Conservation (phyloP, 75 land plant genomes). For the Pinus taeda region DNA sequence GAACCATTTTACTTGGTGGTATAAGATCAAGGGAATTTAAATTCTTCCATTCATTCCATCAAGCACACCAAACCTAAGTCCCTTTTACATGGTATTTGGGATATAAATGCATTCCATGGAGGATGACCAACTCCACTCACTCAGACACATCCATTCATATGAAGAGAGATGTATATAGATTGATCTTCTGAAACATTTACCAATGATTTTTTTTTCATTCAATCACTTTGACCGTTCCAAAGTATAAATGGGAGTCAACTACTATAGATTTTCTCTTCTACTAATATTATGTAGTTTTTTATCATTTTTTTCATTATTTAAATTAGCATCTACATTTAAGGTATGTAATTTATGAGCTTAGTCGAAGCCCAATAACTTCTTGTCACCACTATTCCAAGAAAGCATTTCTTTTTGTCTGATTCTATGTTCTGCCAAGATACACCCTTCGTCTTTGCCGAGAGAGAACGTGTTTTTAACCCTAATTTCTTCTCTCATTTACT, state of each 20-base stretch:
- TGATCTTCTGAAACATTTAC: conserved; percentile 77
- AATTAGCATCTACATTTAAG: background rate
- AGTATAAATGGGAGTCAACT: conserved; percentile 58
- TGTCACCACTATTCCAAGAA: too few relatives aligned
- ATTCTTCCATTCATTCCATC: conserved; percentile 98
- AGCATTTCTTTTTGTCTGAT: too few relatives aligned
- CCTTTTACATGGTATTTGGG: conserved; percentile 80
- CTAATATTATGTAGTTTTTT: conserved; percentile 19
- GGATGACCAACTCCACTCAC: conserved; percentile 94
- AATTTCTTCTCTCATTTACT: too few relatives aligned
- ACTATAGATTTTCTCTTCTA: conserved; percentile 72
- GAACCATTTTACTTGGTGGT: too few relatives aligned
- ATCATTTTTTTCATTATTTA: conserved; percentile 39
- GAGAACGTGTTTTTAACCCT: too few relatives aligned
- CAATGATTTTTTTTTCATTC: conserved; percentile 83
- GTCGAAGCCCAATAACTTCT: too few relatives aligned
- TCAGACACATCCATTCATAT: conserved; percentile 95
- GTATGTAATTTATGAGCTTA: conserved; percentile 6
- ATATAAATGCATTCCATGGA: conserved; percentile 92
- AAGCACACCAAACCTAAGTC: conserved; percentile 85
- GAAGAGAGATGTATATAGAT: conserved; percentile 86
- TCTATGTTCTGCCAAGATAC: too few relatives aligned
- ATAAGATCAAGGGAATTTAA: background rate
- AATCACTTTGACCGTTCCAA: conserved; percentile 87
- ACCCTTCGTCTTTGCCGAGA: too few relatives aligned